phyloP scores from a whole-genome alignment of 176 grass and related monocot species.

The Cymbopogon citratus region DNA sequence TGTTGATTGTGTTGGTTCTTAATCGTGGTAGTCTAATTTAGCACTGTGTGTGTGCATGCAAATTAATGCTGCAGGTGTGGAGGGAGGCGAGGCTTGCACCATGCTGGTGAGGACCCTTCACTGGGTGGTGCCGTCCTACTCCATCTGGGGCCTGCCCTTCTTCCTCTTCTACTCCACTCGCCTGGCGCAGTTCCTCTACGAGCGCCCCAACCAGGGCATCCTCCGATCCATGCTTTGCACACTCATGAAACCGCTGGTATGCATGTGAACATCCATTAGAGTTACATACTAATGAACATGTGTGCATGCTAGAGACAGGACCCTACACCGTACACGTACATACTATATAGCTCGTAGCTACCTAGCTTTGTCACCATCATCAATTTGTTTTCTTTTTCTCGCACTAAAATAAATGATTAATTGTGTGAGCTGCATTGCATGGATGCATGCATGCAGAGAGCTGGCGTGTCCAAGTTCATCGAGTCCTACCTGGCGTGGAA shows the following conservation, averaged over 20 bases:
- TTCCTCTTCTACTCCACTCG: constrained; percentile 93
- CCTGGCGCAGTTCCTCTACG: constrained; percentile 75
- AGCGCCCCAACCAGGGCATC: constrained; percentile 68
- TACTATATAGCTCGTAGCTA: too few relatives aligned
- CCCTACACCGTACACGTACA: too few relatives aligned
- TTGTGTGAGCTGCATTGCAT: constrained; percentile 1
- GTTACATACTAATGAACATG: too few relatives aligned
- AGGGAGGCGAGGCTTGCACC: constrained; percentile 70
- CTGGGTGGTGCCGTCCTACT: constrained; percentile 97
- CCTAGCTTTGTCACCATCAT: too few relatives aligned
- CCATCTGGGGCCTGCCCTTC: constrained; percentile 93
- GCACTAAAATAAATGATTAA: not conserved
- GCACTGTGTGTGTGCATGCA: not conserved
- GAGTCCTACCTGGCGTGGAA: constrained; percentile 94
- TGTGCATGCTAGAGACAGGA: too few relatives aligned
- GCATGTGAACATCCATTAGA: not conserved
- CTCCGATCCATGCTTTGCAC: constrained; percentile 63
- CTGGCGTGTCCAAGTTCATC: constrained; percentile 83
- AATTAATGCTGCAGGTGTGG: constrained; percentile 33
- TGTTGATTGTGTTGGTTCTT: too few relatives aligned
- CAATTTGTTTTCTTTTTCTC: not conserved
- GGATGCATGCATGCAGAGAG: constrained; percentile 29
- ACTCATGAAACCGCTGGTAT: constrained; percentile 75
- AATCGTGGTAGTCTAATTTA: not conserved
- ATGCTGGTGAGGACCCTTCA: constrained; percentile 87